phyloP scores from a whole-genome alignment of 2,329 filamentous ascomycete species.

The Aspergillus intermedius region DNA sequence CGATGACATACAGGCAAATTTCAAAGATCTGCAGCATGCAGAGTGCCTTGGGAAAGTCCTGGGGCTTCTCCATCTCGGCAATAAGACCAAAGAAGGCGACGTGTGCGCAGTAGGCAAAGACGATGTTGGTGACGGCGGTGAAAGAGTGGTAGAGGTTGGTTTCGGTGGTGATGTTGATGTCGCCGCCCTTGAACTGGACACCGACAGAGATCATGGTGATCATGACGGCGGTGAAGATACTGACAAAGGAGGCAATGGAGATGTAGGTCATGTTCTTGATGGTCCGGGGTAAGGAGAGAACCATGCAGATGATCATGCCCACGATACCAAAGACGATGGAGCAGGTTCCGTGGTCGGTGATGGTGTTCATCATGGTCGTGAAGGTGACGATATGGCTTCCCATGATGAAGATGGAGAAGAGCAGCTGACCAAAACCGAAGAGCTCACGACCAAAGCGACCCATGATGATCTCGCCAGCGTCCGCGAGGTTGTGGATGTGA shows the following conservation, averaged over 20 bases:
- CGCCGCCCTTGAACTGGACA: constrained; percentile 39
- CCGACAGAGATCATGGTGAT: constrained; percentile 63
- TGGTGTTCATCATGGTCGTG: constrained; percentile 59
- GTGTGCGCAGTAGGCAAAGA: constrained; percentile 64
- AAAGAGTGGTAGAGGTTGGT: constrained; percentile 50
- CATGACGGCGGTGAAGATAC: constrained; percentile 58
- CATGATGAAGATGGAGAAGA: constrained; percentile 63
- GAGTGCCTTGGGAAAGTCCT: constrained; percentile 57
- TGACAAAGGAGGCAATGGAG: constrained; percentile 57
- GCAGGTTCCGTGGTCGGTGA: constrained; percentile 57
- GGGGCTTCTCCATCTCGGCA: constrained; percentile 56
- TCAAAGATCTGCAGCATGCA: constrained; percentile 54
- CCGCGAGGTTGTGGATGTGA: constrained; percentile 59
- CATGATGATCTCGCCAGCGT: constrained; percentile 57
- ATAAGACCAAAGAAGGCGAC: constrained; percentile 64
- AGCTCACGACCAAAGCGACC: constrained; percentile 57
- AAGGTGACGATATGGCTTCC: constrained; percentile 66
- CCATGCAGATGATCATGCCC: constrained; percentile 52
- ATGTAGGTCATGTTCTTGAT: constrained; percentile 57
- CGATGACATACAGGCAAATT: constrained; percentile 57
- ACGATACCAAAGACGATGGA: constrained; percentile 58
- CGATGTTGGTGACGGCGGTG: constrained; percentile 60
- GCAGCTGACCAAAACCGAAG: constrained; percentile 54
- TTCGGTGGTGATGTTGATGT: constrained; percentile 32
- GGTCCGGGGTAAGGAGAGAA: constrained; percentile 56